Evolutionary conservation across 2,329 filamentous ascomycete genomes (phyloP).

Genomic region (Pseudogymnoascus sp.): DNA sequence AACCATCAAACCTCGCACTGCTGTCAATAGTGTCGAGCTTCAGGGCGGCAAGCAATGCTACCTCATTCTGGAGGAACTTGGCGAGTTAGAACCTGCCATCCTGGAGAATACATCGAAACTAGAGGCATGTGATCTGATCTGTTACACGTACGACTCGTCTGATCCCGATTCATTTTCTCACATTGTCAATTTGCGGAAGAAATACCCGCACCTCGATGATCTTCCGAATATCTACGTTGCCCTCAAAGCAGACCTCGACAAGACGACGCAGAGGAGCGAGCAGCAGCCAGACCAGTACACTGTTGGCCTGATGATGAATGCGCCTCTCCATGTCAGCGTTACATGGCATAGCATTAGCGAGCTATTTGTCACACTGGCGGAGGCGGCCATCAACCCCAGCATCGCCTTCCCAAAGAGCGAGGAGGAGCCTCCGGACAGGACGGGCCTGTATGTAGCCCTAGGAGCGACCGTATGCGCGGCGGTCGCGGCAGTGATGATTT

Average conservation of each 20-base stretch:
- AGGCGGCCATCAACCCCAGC: conserved; percentile 83
- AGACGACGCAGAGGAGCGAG: conserved; percentile 90
- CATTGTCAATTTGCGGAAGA: conserved; percentile 71
- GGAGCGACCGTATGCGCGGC: conserved; percentile 63
- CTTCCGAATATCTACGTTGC: conserved; percentile 88
- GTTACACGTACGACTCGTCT: conserved; percentile 94
- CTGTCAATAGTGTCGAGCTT: conserved; percentile 93
- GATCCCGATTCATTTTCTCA: conserved; percentile 94
- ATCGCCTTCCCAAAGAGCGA: conserved; percentile 84
- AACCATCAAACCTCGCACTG: conserved; percentile 88
- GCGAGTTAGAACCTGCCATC: conserved; percentile 90
- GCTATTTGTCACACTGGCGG: conserved; percentile 84
- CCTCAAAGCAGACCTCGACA: conserved; percentile 90
- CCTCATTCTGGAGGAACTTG: conserved; percentile 88
- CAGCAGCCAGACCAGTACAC: conserved; percentile 90
- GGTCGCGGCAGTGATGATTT: conserved; percentile 59
- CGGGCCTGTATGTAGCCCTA: conserved; percentile 76
- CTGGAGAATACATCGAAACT: conserved; percentile 86
- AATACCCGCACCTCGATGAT: conserved; percentile 78
- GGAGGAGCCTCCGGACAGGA: conserved; percentile 76
- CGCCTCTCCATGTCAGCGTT: conserved; percentile 88
- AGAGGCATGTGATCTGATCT: conserved; percentile 86
- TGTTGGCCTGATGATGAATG: conserved; percentile 73
- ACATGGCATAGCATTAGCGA: conserved; percentile 93
- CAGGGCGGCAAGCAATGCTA: conserved; percentile 96